phyloP scores from a whole-genome alignment of 1,139 yeast species.

The Kodamaea fungicola region DNA sequence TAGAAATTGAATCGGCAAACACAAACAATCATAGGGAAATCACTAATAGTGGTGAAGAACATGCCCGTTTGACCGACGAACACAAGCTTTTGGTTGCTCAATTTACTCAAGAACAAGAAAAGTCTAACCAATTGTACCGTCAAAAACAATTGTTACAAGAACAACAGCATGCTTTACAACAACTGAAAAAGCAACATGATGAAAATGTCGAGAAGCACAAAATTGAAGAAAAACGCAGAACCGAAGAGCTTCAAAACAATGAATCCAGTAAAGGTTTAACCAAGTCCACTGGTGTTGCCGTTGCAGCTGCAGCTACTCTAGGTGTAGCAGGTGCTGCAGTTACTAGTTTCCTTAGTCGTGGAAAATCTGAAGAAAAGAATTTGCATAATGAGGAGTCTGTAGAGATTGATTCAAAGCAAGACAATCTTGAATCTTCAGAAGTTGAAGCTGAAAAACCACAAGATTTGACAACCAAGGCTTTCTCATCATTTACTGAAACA shows the following conservation, averaged over 20 bases:
- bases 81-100: conserved; percentile 4
- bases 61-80: conserved; percentile 10
- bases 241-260: conserved; percentile 20
- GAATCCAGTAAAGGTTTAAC: conserved; percentile 32
- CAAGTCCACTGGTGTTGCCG: conserved; percentile 20
- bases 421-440: background rate
- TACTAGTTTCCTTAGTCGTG: conserved; percentile 18
- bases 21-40: conserved; percentile 23
- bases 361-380: background rate
- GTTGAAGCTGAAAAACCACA: background rate
- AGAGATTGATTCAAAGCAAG: background rate
- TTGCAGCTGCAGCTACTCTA: conserved; percentile 27
- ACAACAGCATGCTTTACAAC: conserved; percentile 24
- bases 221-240: conserved; percentile 15
- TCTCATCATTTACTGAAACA: conserved; percentile 13
- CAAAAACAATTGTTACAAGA: conserved; percentile 9
- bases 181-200: conserved; percentile 33
- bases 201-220: conserved; percentile 3
- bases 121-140: conserved; percentile 5
- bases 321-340: conserved; percentile 28
- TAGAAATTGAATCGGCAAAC: conserved; percentile 26
- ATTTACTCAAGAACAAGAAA: conserved; percentile 6
- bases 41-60: conserved; percentile 21
- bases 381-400: background rate
- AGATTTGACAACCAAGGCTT: conserved; percentile 1